phyloP scores from a whole-genome alignment of 805 yeast species.

The Lachancea dasiensis region DNA sequence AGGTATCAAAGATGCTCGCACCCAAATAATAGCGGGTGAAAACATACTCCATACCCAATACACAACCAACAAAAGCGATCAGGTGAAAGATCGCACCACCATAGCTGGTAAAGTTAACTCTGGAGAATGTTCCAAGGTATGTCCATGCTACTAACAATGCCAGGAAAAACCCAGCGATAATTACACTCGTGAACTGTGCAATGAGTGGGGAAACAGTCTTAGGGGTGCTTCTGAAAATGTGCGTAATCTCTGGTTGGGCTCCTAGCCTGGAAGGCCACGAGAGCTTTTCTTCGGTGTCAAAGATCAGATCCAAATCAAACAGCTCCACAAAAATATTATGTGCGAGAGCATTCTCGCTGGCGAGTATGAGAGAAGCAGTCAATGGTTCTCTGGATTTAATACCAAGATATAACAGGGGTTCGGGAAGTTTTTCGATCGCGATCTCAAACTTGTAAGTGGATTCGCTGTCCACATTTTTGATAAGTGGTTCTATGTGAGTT shows the following conservation, averaged over 20 bases:
- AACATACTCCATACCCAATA: constrained; percentile 27
- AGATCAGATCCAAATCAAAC: constrained; percentile 16
- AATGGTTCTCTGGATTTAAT: constrained; percentile 13
- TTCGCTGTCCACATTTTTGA: constrained; percentile 15
- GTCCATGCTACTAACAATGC: constrained; percentile 43
- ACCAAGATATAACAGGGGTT: constrained; percentile 20
- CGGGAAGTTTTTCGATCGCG: constrained; percentile 9
- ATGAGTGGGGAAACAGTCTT: constrained; percentile 45
- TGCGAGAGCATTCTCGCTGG: constrained; percentile 10
- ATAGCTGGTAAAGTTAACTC: constrained; percentile 21
- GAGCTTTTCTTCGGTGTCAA: constrained; percentile 9
- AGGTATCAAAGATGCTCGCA: constrained; percentile 28
- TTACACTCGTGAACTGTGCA: constrained; percentile 46
- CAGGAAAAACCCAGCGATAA: constrained; percentile 38
- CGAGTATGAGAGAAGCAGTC: constrained; percentile 21
- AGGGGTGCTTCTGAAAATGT: constrained; percentile 52
- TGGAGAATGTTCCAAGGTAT: constrained; percentile 24
- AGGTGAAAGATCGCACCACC: constrained; percentile 22
- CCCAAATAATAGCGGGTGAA: constrained; percentile 30
- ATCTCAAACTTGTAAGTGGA: constrained; percentile 15
- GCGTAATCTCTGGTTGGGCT: constrained; percentile 54
- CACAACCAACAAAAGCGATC: constrained; percentile 22
- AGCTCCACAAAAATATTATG: constrained; percentile 17
- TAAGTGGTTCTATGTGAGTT: constrained; percentile 15
- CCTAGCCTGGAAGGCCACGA: constrained; percentile 33